Evolutionary conservation across 371 early-diverging fungal genomes (phyloP).

Genomic region (Mycotypha africana): DNA sequence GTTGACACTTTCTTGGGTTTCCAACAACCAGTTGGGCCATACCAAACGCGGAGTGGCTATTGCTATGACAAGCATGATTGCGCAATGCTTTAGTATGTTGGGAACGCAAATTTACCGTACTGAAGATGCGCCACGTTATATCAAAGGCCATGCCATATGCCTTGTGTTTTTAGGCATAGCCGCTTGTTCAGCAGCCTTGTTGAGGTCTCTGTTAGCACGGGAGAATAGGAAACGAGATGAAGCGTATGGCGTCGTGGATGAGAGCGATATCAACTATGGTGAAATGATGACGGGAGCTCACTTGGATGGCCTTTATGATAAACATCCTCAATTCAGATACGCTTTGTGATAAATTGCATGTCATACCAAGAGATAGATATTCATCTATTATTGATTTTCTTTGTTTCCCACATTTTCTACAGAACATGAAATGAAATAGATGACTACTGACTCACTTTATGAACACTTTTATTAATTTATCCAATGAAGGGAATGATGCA

Average conservation of each 20-base stretch:
- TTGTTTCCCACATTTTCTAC: too few relatives aligned
- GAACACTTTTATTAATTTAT: too few relatives aligned
- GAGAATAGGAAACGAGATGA: conserved; percentile 44
- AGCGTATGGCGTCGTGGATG: conserved; percentile 2
- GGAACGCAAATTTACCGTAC: conserved; percentile 55
- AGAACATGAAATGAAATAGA: too few relatives aligned
- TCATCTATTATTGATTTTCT: background rate
- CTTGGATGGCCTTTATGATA: conserved; percentile 15
- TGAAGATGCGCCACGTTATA: conserved; percentile 43
- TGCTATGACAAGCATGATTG: conserved; percentile 48
- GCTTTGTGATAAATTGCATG: conserved; percentile 15
- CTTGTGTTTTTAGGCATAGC: conserved; percentile 29
- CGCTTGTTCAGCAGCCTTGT: conserved; percentile 10
- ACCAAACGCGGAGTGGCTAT: conserved; percentile 53
- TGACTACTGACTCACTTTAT: too few relatives aligned
- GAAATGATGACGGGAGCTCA: conserved; percentile 9
- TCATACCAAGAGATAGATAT: too few relatives aligned
- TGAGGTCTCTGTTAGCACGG: conserved; percentile 34
- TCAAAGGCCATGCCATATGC: conserved; percentile 47
- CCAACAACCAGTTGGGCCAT: conserved; percentile 53
- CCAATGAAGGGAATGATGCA: too few relatives aligned
- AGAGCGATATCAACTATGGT: background rate
- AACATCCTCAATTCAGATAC: conserved; percentile 22
- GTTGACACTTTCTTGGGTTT: conserved; percentile 49
- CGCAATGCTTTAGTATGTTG: conserved; percentile 50